Evolutionary conservation across 352 stramenopile genomes (phyloP).

Genomic region (Phytophthora lateralis): DNA sequence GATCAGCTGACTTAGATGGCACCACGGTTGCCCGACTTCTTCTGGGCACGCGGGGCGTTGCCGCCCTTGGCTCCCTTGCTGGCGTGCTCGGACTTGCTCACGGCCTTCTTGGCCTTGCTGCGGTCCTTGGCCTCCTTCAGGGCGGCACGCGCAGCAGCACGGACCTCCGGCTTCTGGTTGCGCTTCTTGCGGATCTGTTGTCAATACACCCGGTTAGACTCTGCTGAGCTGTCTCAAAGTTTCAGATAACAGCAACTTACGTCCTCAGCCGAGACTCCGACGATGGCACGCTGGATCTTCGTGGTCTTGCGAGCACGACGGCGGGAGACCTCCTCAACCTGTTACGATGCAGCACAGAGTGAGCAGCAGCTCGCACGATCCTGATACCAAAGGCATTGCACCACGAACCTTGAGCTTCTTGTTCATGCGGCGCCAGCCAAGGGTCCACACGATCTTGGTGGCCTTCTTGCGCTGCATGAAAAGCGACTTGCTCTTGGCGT

Average conservation of each 20-base stretch:
- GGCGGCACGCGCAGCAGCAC: conserved; percentile 90
- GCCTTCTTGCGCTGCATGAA: conserved; percentile 99
- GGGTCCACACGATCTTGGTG: conserved; percentile 99
- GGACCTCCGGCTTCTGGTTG: conserved; percentile 95
- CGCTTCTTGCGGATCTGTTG: conserved; percentile 97
- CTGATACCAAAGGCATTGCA: background rate
- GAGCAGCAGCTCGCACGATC: background rate
- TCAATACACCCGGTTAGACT: conserved; percentile 2
- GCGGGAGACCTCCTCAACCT: conserved; percentile 83
- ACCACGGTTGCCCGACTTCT: conserved; percentile 91
- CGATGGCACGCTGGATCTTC: conserved; percentile 97
- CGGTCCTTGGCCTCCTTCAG: conserved; percentile 92
- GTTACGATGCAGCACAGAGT: conserved; percentile 11
- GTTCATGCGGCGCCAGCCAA: conserved; percentile 97
- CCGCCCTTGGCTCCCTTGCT: conserved; percentile 66
- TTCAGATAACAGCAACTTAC: conserved; percentile 35
- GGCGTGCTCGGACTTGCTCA: conserved; percentile 58
- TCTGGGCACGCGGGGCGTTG: conserved; percentile 74
- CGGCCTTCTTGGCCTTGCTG: conserved; percentile 88
- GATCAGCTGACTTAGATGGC: conserved; percentile 73
- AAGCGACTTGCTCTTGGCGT: conserved; percentile 97
- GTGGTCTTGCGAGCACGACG: conserved; percentile 92
- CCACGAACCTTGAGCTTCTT: conserved; percentile 97
- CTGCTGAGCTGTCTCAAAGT: background rate
- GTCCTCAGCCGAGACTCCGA: conserved; percentile 96